Base-by-base conservation (phyloP, 2,329 filamentous ascomycete genomes). In the Cytospora chrysosperma region DNA sequence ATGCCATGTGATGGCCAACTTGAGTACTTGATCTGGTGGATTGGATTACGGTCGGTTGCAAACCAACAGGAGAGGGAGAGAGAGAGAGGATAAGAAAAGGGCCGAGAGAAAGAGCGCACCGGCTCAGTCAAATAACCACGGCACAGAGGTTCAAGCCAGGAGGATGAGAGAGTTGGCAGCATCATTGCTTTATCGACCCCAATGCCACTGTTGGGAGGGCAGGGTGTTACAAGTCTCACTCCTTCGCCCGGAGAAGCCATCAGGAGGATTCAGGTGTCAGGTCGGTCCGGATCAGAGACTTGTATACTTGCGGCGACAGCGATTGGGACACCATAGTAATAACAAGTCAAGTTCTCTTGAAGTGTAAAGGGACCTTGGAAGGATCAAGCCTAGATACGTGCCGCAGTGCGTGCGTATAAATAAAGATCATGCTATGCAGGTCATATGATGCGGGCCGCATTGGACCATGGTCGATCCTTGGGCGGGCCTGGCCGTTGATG, bases 381-480 rank as follows among this genome's bases (percentile, higher is more conserved):
- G 34, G 49, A 47, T 40, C 37, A n/a, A 40, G 19, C 43, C 10
- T n/a, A 43, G 17, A 8, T 24, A 47, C 10, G 43, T 47, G 34
- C 27, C 19, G 51, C 26, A 54, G 37, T 49, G 26, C 26, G 28
- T 37, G 37, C 54, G 32, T 55, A 61, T 55, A 55, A 55, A 50
- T 61, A 55, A 61, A 34, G 51, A 61, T 55, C 15, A 27, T 30
- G 17, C 19, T 30, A 55, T 61, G 59, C 59, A 55, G 37, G 40
- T 34, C 51, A n/a, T 28, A 34, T 27, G 58, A 40, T 37, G 51
- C 27, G 24, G 51, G 52, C 47, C 21, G 10, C 28, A 21, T 27
- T 34, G 58, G 51, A 61, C 21, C 43, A 47, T 47, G 59, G 59
- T 53, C 59, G 59, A 61, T 55, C 59, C 51, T 61, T 54, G 58